Conservation (phyloP, 345 rosid genomes). For the Capsella bursapastoris region DNA sequence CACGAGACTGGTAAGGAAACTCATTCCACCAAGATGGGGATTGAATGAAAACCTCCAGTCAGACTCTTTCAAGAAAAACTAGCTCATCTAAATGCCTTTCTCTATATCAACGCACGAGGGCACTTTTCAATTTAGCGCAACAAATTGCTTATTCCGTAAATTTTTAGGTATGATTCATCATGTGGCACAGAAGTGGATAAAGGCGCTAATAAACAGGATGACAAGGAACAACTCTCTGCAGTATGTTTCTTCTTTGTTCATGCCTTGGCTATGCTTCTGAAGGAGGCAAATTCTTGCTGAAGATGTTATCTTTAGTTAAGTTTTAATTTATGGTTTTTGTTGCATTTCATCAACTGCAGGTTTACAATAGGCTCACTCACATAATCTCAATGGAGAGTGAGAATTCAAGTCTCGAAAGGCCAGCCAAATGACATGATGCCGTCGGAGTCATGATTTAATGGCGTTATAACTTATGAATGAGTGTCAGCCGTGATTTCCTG, state of each 20-base stretch:
- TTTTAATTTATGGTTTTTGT: neutral
- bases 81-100: neutral
- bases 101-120: neutral
- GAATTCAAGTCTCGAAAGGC: conserved; percentile 59
- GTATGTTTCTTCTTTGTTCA: conserved; percentile 49
- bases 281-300: too few relatives aligned
- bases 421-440: conserved; percentile 40
- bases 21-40: neutral
- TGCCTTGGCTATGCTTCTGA: too few relatives aligned
- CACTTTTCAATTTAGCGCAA: neutral
- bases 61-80: neutral
- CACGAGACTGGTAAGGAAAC: conserved; percentile 73
- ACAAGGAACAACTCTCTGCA: conserved; percentile 59
- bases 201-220: conserved; percentile 41
- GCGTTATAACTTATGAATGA: conserved; percentile 11
- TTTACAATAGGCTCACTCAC: conserved; percentile 75
- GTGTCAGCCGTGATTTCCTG: neutral
- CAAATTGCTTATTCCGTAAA: neutral
- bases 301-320: too few relatives aligned
- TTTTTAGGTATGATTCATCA: conserved; percentile 70
- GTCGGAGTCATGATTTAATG: conserved; percentile 3
- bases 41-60: neutral
- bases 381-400: conserved; percentile 82
- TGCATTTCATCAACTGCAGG: conserved; percentile 52
- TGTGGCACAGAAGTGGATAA: conserved; percentile 42